Base-by-base conservation (phyloP, 371 early-diverging fungal genomes). In the Funneliformis caledonium region DNA sequence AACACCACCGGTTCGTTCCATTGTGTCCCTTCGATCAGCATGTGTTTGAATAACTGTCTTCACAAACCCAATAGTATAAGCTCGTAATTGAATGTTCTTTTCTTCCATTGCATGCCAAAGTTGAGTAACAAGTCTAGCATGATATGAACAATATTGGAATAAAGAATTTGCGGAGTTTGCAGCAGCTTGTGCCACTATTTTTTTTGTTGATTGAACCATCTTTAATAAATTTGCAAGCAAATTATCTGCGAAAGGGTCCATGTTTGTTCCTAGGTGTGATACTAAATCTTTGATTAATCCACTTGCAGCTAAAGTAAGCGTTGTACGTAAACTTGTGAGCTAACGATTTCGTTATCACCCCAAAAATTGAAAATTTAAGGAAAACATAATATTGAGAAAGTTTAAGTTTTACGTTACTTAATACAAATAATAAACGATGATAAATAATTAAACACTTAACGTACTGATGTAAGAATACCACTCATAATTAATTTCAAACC, bases 291-390 rank as follows among this genome's bases (percentile, higher is more conserved):
- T 76, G 6, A 86, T 73, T 31, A 82, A 62, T 16, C 76, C 65
- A 78, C 80, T 82, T 16, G 82, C 45, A 9, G 85, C 81, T 43
- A 85, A 76, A 4, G 83, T 83, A 47, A 87, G 74, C 14, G 87
- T 78, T 11, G 88, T 85, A 2, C 88, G 82, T 50, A 86, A 78
- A 82, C 88, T 87, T 61, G 73, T 76, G n/a, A 87, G 72, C 84
- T 83, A 48, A 31, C 10, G 7, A 22, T 47, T 60, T n/a, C 3
- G 12, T 52, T 19, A 52, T 19, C 52, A 26, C 52, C 45, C 56
- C 56, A 22, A 31, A 64, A 76, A 37, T 33, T 45, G n/a, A 62
- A 62, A 26, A 45, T 47, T 10, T 12, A 65, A 22, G 14, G 12
- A 64, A 74, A 47, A 22, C 33, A 33, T 8, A 61, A 37, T 12